These are phyloP conservation scores for Kluyveromyces nonfermentans DNA, from an alignment of 805 yeast genomes.

Conservation along the genomic window DNA sequence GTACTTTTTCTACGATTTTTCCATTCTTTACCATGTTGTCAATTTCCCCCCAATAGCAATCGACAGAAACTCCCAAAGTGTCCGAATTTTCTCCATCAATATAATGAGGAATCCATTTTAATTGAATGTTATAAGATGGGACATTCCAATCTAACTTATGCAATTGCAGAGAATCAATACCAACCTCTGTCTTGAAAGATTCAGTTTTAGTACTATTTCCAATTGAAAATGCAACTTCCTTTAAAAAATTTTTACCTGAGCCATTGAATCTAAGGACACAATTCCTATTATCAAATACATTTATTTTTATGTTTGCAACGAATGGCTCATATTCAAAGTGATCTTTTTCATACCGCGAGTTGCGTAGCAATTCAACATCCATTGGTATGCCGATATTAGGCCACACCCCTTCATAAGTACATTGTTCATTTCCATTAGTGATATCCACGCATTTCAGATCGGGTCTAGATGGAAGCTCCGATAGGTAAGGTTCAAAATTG, in stretches of 20 bases:
- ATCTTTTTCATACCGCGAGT: constrained; percentile 36
- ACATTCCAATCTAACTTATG: constrained; percentile 57
- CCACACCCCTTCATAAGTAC: constrained; percentile 42
- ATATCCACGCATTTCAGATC: constrained; percentile 30
- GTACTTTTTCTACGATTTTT: constrained; percentile 36
- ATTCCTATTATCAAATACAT: constrained; percentile 51
- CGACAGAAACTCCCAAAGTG: constrained; percentile 46
- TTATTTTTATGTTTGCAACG: constrained; percentile 50
- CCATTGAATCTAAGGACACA: constrained; percentile 56
- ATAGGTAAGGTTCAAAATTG: constrained; percentile 37
- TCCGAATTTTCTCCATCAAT: constrained; percentile 28
- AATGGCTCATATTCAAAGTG: constrained; percentile 55
- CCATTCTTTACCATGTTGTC: constrained; percentile 37
- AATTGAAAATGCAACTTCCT: constrained; percentile 39
- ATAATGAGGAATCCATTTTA: constrained; percentile 70
- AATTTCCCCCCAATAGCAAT: constrained; percentile 76
- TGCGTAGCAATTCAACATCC: constrained; percentile 39
- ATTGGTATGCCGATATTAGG: constrained; percentile 43
- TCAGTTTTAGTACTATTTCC: constrained; percentile 4
- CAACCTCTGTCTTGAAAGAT: constrained; percentile 42
- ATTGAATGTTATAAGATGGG: constrained; percentile 44
- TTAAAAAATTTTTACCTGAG: constrained; percentile 51
- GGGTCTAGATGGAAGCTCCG: constrained; percentile 44
- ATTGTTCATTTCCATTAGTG: constrained; percentile 42
- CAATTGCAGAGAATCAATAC: constrained; percentile 55